phyloP scores from a whole-genome alignment of 202 grass and related monocot genomes.

The Saccharum hybrid region DNA sequence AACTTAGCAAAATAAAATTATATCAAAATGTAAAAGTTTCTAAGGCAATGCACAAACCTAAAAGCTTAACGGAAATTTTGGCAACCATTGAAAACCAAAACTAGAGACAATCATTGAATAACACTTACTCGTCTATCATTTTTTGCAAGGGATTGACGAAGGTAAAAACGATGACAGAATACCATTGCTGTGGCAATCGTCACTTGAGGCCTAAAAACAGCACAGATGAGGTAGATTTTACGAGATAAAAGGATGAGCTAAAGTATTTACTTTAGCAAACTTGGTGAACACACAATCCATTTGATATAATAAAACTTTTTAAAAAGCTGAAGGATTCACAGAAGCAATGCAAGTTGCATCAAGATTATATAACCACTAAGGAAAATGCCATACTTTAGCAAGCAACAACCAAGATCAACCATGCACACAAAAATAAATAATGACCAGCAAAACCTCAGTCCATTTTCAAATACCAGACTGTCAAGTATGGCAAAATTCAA shows the following conservation, averaged over 20 bases:
- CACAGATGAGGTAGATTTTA: not conserved
- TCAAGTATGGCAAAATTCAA: constrained; percentile 21
- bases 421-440: constrained; percentile 25
- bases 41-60: constrained; percentile 25
- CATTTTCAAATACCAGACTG: constrained; percentile 19
- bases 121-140: constrained; percentile 88
- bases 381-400: constrained; percentile 22
- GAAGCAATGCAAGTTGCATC: not conserved
- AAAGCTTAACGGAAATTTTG: not conserved
- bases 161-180: constrained; percentile 90
- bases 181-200: constrained; percentile 91
- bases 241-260: not conserved
- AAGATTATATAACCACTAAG: not conserved
- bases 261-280: constrained; percentile 10
- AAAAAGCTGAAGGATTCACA: constrained; percentile 5
- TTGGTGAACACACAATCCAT: not conserved
- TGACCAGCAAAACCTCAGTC: not conserved
- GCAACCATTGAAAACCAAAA: constrained; percentile 2
- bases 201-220: constrained; percentile 76
- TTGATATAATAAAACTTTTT: constrained; percentile 10
- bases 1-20: constrained; percentile 12
- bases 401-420: constrained; percentile 7
- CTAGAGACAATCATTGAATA: constrained; percentile 20
- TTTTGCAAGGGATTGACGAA: constrained; percentile 87
- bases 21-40: constrained; percentile 1